Conservation (phyloP, 1,284 basidiomycete genomes). For the Lentinula novae-zelandiae region DNA sequence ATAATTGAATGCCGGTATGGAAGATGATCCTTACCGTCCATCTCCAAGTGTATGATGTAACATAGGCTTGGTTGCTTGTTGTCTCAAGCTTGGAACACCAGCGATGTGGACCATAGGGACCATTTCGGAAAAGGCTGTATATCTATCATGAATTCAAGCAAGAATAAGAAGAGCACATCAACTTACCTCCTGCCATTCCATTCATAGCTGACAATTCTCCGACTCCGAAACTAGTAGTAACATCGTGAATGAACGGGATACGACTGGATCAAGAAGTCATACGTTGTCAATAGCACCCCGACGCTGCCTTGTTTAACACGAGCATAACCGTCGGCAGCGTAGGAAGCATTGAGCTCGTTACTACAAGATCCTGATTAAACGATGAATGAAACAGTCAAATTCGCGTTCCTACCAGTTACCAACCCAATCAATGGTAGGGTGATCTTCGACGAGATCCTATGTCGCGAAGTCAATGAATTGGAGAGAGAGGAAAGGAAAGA, state of each 20-base stretch:
- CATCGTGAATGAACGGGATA: background rate
- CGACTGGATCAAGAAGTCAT: conserved; percentile 16
- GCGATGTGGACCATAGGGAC: conserved; percentile 92
- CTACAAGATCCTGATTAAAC: conserved; percentile 31
- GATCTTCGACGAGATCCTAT: conserved; percentile 84
- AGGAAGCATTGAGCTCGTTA: conserved; percentile 85
- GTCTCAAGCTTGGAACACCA: conserved; percentile 76
- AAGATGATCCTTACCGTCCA: conserved; percentile 44
- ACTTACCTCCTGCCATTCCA: conserved; percentile 57
- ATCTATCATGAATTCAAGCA: background rate
- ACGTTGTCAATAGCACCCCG: conserved; percentile 79
- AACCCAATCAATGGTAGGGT: conserved; percentile 80
- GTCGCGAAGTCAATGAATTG: background rate
- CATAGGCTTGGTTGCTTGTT: conserved; percentile 67
- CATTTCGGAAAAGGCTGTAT: conserved; percentile 74
- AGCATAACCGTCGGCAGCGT: conserved; percentile 95
- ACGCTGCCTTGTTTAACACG: conserved; percentile 74
- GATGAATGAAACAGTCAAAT: background rate
- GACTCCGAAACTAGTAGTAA: conserved; percentile 75
- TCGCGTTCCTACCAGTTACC: conserved; percentile 68
- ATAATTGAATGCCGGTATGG: background rate
- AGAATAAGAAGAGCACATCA: background rate
- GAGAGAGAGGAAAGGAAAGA: background rate
- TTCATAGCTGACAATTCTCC: conserved; percentile 86
- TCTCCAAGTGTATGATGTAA: conserved; percentile 89